Conservation (phyloP, 1,139 yeast species). For the Scheffersomyces titani region DNA sequence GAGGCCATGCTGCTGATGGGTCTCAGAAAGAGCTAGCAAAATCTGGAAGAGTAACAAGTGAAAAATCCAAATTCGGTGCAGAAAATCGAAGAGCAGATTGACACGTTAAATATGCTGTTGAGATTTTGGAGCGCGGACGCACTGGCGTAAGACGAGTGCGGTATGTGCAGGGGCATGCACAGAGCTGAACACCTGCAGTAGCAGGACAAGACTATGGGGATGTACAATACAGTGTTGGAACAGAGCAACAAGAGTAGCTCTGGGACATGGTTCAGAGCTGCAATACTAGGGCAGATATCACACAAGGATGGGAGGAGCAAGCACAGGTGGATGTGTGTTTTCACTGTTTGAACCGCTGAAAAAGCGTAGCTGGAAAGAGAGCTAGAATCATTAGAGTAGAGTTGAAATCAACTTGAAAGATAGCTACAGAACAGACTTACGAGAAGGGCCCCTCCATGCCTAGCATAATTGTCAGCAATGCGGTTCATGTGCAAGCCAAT, state of each 20-base stretch:
- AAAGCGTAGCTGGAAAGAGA: too few species aligned
- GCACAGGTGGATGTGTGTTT: background rate
- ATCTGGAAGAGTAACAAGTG: background rate
- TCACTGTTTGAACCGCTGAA: too few species aligned
- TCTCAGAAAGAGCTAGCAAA: background rate
- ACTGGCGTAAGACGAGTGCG: background rate
- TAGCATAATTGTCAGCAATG: background rate
- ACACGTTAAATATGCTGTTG: background rate
- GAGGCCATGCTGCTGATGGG: slow-evolving; percentile 23
- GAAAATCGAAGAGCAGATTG: background rate
- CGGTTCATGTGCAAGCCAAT: background rate
- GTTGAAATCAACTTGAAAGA: too few species aligned
- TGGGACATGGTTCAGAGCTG: background rate
- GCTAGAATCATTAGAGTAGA: too few species aligned
- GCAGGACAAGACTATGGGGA: background rate
- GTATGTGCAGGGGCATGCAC: background rate
- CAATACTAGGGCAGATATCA: background rate
- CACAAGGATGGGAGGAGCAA: background rate
- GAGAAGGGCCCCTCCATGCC: background rate
- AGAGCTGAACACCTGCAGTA: background rate
- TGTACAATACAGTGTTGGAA: background rate
- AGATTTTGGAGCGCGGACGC: background rate
- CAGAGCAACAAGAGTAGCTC: background rate
- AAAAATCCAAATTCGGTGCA: background rate
- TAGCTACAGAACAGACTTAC: too few species aligned